Conservation (phyloP, 495 filamentous ascomycete species). For the Penicillium desertorum region DNA sequence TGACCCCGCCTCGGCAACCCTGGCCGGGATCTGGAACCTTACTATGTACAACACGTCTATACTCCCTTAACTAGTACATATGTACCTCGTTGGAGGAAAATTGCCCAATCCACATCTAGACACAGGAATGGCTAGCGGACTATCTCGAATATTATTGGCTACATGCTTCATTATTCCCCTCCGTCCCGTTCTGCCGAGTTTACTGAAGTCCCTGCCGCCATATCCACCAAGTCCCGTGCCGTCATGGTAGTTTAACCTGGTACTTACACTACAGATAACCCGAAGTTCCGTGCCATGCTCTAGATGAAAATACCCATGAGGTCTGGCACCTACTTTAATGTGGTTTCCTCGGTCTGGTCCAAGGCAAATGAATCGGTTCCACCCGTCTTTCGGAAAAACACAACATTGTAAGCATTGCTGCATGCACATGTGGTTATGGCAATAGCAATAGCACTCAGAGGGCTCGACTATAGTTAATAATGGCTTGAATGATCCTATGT, state of each 20-base stretch:
- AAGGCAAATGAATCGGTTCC: slow-evolving; percentile 1
- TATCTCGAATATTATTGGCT: not conserved
- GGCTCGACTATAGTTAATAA: not conserved
- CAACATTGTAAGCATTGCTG: not conserved
- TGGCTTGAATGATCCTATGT: not conserved
- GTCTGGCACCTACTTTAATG: not conserved
- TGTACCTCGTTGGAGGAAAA: not conserved
- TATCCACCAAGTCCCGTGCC: slow-evolving; percentile 10
- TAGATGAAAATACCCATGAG: not conserved
- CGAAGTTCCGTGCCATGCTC: slow-evolving; percentile 15
- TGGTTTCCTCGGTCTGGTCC: not conserved
- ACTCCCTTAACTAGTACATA: not conserved
- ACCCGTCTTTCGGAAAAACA: not conserved
- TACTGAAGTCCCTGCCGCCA: slow-evolving; percentile 1
- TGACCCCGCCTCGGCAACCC: slow-evolving; percentile 30
- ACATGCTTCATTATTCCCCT: not conserved
- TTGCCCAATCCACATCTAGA: not conserved
- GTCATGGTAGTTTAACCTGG: slow-evolving; percentile 22
- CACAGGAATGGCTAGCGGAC: not conserved
- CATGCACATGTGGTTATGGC: not conserved
- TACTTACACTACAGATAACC: slow-evolving; percentile 16
- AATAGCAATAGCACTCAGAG: not conserved
- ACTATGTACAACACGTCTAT: no score
- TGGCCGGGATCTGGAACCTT: slow-evolving; percentile 26
- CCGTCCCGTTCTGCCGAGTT: slow-evolving; percentile 8